phyloP scores from a whole-genome alignment of 2,329 filamentous ascomycete species.

The Exophiala aquamarina region DNA sequence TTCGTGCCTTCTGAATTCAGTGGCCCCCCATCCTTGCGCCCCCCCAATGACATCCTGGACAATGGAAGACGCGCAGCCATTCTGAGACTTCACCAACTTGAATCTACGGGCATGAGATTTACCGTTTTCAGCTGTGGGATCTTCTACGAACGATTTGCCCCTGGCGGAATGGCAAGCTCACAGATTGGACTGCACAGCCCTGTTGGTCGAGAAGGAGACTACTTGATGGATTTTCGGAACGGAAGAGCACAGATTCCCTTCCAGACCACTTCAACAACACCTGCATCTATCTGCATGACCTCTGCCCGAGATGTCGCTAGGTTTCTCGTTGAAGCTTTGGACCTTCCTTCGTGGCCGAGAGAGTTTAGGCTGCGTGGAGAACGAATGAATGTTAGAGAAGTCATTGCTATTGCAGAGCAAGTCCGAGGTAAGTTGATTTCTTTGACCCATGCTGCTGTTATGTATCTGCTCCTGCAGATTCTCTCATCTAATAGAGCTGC shows the following conservation, averaged over 20 bases:
- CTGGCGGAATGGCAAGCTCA: constrained; percentile 61
- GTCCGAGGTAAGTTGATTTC: constrained; percentile 40
- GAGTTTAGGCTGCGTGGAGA: constrained; percentile 72
- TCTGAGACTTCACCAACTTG: constrained; percentile 56
- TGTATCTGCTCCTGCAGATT: constrained; percentile 3
- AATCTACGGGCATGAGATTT: constrained; percentile 58
- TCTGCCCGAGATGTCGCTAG: constrained; percentile 68
- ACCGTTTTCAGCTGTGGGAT: constrained; percentile 73
- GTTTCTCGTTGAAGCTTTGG: constrained; percentile 67
- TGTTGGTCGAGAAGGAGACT: constrained; percentile 60
- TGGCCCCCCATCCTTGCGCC: constrained; percentile 59
- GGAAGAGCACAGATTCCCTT: constrained; percentile 62
- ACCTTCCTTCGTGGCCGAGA: constrained; percentile 64
- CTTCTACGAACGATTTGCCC: constrained; percentile 73
- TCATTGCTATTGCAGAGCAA: constrained; percentile 59
- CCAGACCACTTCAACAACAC: constrained; percentile 50
- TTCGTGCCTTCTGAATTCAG: constrained; percentile 79
- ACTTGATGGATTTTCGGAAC: constrained; percentile 62
- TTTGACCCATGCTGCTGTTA: constrained; percentile 8
- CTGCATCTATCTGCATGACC: constrained; percentile 64
- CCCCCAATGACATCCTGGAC: constrained; percentile 60
- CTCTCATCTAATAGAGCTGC: neutral
- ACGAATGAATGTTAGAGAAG: constrained; percentile 58
- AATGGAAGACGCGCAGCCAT: constrained; percentile 60
- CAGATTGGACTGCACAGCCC: constrained; percentile 60